phyloP scores from a whole-genome alignment of 805 yeast genomes.

The Suhomyces pyralidae region DNA sequence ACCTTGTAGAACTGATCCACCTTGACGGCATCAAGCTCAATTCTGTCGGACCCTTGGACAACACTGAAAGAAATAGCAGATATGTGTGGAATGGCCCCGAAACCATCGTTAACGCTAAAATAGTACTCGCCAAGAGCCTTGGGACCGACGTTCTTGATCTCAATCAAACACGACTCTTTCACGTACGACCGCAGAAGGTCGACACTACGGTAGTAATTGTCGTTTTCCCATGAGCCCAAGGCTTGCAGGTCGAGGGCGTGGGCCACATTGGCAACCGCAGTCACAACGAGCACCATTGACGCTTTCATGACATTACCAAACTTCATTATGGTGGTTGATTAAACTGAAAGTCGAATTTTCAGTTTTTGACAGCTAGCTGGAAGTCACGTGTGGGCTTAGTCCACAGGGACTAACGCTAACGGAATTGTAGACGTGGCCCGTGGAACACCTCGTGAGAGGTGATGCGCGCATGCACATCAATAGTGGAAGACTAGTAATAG shows the following conservation, averaged over 20 bases:
- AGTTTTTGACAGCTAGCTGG: neutral
- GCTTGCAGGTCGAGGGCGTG: neutral
- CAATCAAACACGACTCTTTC: conserved; percentile 56
- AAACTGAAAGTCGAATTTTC: neutral
- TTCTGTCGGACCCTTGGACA: conserved; percentile 15
- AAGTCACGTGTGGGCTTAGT: neutral
- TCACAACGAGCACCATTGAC: neutral
- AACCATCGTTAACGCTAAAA: conserved; percentile 54
- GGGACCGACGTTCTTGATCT: conserved; percentile 54
- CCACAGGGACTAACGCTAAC: neutral
- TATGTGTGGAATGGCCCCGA: conserved; percentile 37
- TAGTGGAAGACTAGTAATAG: too few species aligned
- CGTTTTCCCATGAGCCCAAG: conserved; percentile 50
- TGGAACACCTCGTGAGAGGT: neutral
- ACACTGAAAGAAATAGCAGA: conserved; percentile 43
- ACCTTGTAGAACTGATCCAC: conserved; percentile 36
- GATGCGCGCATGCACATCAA: neutral
- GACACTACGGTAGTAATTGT: conserved; percentile 50
- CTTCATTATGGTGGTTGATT: neutral
- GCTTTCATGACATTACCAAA: conserved; percentile 1
- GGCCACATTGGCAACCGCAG: neutral
- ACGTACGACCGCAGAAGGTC: conserved; percentile 68
- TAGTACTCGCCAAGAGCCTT: conserved; percentile 55
- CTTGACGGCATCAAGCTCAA: conserved; percentile 23
- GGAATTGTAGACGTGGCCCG: neutral